Evolutionary conservation across 306 rosid genomes (phyloP).

Genomic region (Cercis canadensis): DNA sequence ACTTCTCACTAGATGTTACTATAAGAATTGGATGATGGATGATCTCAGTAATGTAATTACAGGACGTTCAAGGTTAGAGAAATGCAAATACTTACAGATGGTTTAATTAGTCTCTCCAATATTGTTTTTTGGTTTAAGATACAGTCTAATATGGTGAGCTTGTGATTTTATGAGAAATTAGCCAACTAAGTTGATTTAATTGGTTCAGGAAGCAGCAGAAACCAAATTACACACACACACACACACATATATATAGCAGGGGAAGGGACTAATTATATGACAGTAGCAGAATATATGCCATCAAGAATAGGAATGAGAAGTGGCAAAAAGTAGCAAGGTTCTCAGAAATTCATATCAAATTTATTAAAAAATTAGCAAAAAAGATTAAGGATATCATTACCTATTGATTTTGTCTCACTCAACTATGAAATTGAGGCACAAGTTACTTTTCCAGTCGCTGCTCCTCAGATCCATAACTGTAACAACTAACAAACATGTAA

Average conservation of each 20-base stretch:
- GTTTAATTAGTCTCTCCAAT: too few relatives aligned
- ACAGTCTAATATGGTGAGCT: too few relatives aligned
- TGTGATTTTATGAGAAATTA: too few relatives aligned
- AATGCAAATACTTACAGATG: too few relatives aligned
- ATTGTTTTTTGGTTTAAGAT: too few relatives aligned
- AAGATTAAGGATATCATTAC: slow-evolving; percentile 1
- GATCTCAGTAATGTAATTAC: not conserved
- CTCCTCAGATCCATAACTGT: slow-evolving; percentile 8
- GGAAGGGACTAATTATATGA: too few relatives aligned
- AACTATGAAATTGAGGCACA: not conserved
- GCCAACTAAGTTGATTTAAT: too few relatives aligned
- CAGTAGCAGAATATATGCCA: not conserved
- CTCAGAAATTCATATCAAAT: not conserved
- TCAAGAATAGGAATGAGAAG: not conserved
- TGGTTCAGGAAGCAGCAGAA: too few relatives aligned
- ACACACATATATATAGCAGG: too few relatives aligned
- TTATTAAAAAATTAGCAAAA: not conserved
- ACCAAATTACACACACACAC: too few relatives aligned
- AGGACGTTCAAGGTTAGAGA: not conserved
- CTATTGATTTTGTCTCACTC: not conserved
- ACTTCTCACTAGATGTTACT: not conserved
- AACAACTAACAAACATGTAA: not conserved
- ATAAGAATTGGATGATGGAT: not conserved
- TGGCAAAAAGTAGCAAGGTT: not conserved
- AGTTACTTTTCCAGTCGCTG: not conserved